A percentile compares a stretch with the other conserved stretches of the same genome.
phyloP scores from a whole-genome alignment of 2,329 filamentous ascomycete genomes.

The Epicoccum nigrum region DNA sequence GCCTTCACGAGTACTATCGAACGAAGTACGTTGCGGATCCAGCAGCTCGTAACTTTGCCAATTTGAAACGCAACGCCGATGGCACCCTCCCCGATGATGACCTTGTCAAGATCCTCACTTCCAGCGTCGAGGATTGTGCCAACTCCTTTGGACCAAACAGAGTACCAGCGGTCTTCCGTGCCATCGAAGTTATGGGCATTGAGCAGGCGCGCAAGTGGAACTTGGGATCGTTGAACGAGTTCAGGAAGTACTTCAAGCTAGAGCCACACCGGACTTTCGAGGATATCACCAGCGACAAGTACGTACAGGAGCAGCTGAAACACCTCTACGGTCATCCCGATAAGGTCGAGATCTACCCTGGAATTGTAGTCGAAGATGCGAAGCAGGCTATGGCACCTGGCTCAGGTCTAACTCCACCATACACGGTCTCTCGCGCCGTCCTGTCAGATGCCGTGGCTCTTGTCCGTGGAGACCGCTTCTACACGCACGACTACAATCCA shows the following conservation, averaged over 20 bases:
- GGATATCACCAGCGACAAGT: conserved; percentile 79
- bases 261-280: conserved; percentile 79
- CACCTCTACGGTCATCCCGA: conserved; percentile 74
- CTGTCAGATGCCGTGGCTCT: conserved; percentile 80
- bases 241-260: conserved; percentile 80
- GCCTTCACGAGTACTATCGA: conserved; percentile 67
- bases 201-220: conserved; percentile 79
- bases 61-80: conserved; percentile 67
- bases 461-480: conserved; percentile 78
- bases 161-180: conserved; percentile 74
- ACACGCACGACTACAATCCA: conserved; percentile 75
- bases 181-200: conserved; percentile 81
- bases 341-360: conserved; percentile 80
- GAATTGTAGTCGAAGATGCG: conserved; percentile 75
- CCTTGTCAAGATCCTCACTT: conserved; percentile 71
- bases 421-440: conserved; percentile 77
- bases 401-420: conserved; percentile 75
- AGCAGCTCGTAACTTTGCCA: conserved; percentile 69
- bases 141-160: conserved; percentile 66
- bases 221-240: conserved; percentile 80
- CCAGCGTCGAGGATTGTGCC: conserved; percentile 77
- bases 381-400: conserved; percentile 72
- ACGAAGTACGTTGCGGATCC: conserved; percentile 68
- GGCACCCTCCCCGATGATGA: conserved; percentile 78
- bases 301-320: conserved; percentile 67